Base-by-base conservation (phyloP, 805 yeast genomes). In the Wickerhamiella spandovensis region DNA sequence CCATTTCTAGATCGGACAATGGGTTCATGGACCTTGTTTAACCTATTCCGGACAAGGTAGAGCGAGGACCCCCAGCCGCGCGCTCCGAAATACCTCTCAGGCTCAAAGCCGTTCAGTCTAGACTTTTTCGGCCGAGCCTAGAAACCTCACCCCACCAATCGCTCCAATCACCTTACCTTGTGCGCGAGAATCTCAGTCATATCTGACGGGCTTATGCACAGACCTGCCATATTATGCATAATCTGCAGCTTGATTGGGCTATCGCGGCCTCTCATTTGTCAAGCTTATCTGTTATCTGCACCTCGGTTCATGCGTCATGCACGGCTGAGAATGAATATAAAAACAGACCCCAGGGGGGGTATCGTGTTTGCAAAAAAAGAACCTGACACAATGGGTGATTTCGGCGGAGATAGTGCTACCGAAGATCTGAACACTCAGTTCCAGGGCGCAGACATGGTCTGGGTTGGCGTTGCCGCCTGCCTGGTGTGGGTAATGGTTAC, bases 401-500 rank as follows among this genome's bases (percentile, higher is more conserved):
- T 87, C 51, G 95, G 95, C 56, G 95, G 95, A 60, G 79, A 87
- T 69, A 77, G 86, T 35, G 71, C 85, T 64, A 76, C 78, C 18
- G 75, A 75, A 23, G 84, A 89, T 66, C 72, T 88, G 60, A 86
- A 86, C 64, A 69, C 70, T 9, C 81, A 76, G 60, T 88, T 74
- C 62, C 43, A 59, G 41, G 49, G 46, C 10, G 94, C 82, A 47
- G 85, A 86, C 64, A 82, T 84, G 85, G 86, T 79, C 4, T 88
- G 95, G 94, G 75, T 87, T 51, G 86, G 81, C 64, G 74, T 77
- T 5, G 74, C 86, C n/a, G 81, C 79, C 8, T 81, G 77, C 21
- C 73, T 92, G 52, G 97, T 90, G 54, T 89, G 94, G 88, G 79
- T 90, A 60, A 92, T 90, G 96, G 77, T 88, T 59, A 39, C 43